A percentile compares a stretch with the other conserved stretches of the same genome.
These are phyloP conservation scores for Dactylellina cionopaga DNA, from an alignment of 2,329 filamentous ascomycete genomes.

Conservation along the genomic window DNA sequence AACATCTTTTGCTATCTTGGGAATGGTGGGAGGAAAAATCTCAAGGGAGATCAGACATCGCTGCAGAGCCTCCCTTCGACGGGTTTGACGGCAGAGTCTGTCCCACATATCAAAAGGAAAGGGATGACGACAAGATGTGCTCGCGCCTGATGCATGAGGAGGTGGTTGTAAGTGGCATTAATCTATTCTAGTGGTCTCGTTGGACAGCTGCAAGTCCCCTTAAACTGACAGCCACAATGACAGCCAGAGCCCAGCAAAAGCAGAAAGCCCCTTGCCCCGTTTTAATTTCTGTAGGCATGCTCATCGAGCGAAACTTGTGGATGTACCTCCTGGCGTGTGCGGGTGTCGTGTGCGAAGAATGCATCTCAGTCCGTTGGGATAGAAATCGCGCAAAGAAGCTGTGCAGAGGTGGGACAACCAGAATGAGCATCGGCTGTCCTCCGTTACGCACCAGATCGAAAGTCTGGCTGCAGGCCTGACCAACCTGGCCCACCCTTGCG, in stretches of 20 bases:
- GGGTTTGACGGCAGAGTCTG: not conserved
- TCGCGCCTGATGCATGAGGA: not conserved
- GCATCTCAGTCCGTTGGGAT: not conserved
- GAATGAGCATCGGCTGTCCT: conserved; percentile 8
- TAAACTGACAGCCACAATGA: not conserved
- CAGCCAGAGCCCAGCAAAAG: not conserved
- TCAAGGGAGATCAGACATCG: conserved; percentile 10
- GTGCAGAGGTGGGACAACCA: not conserved
- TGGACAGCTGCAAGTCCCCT: conserved; percentile 1
- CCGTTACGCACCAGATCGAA: no score
- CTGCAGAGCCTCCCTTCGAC: not conserved
- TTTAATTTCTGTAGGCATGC: conserved; percentile 9
- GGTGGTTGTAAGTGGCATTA: not conserved
- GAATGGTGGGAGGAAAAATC: not conserved
- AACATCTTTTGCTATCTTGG: conserved; percentile 1
- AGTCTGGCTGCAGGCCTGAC: conserved; percentile 17
- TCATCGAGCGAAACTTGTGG: no score
- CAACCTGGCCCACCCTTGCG: not conserved
- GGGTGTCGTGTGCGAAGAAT: conserved; percentile 15
- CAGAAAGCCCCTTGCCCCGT: not conserved
- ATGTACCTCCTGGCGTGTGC: not conserved
- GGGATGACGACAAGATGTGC: conserved; percentile 1
- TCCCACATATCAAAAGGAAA: not conserved
- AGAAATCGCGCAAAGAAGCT: conserved; percentile 3
- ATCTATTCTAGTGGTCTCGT: not conserved